Evolutionary conservation across 2,329 filamentous ascomycete genomes (phyloP).

Genomic region (Periconia sp.): DNA sequence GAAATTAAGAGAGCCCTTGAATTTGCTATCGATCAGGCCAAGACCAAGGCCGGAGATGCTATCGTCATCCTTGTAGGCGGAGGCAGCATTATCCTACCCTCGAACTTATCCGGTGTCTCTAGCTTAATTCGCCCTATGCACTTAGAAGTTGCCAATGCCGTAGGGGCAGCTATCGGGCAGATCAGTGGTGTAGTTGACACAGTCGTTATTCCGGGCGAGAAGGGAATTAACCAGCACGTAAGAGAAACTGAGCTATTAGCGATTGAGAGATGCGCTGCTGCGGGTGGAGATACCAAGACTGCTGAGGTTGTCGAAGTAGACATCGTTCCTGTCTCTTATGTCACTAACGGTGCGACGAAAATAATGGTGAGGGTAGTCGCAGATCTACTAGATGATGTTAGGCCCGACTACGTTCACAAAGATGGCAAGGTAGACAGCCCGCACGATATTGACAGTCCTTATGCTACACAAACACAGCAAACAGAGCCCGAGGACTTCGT

Average conservation of each 20-base stretch:
- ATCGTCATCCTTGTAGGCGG: conserved; percentile 64
- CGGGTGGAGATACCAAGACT: conserved; percentile 42
- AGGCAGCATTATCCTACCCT: conserved; percentile 60
- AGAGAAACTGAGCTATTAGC: conserved; percentile 46
- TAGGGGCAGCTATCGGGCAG: conserved; percentile 65
- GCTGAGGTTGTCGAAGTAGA: conserved; percentile 57
- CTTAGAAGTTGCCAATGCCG: conserved; percentile 64
- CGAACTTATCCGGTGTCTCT: conserved; percentile 57
- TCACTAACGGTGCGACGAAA: conserved; percentile 35
- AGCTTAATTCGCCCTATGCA: conserved; percentile 59
- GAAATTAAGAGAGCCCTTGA: conserved; percentile 58
- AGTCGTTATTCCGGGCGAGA: conserved; percentile 50
- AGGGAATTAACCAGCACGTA: conserved; percentile 43
- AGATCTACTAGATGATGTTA: conserved; percentile 5
- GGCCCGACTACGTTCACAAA: neutral
- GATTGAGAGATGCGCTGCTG: conserved; percentile 42
- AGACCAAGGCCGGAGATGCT: conserved; percentile 59
- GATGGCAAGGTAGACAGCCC: neutral
- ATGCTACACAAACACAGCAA: neutral
- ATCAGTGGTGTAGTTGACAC: conserved; percentile 61
- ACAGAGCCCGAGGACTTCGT: too few species aligned
- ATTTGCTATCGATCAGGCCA: conserved; percentile 61
- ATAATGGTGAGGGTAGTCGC: conserved; percentile 12
- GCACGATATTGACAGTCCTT: neutral
- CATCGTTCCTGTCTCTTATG: conserved; percentile 43